Percentiles rank a stretch among this genome's conserved stretches.
These are phyloP conservation scores for Chrysoporthe austroafricana DNA, from an alignment of 2,329 filamentous ascomycete genomes.

Conservation along the genomic window DNA sequence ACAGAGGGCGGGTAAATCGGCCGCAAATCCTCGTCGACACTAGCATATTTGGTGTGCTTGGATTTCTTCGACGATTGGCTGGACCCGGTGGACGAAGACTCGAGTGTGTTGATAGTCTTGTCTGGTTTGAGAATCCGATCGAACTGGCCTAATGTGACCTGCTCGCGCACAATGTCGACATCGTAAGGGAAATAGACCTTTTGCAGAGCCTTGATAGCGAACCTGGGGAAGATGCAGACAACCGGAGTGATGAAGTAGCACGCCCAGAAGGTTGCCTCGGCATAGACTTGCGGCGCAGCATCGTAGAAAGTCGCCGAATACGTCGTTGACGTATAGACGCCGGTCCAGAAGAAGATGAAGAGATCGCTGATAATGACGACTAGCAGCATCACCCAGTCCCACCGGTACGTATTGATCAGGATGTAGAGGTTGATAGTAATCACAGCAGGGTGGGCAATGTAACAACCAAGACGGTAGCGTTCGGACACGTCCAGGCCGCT, in stretches of 20 bases:
- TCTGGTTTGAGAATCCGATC: conserved; percentile 61
- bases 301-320: conserved; percentile 68
- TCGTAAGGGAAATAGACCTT: conserved; percentile 95
- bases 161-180: conserved; percentile 93
- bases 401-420: conserved; percentile 93
- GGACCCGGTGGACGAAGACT: conserved; percentile 56
- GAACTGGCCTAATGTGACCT: conserved; percentile 82
- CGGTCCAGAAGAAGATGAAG: conserved; percentile 95
- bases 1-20: conserved; percentile 94
- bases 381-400: conserved; percentile 94
- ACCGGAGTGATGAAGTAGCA: conserved; percentile 77
- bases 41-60: conserved; percentile 62
- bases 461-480: conserved; percentile 81
- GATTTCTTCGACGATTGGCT: conserved; percentile 64
- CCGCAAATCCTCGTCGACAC: conserved; percentile 82
- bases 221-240: conserved; percentile 84
- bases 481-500: conserved; percentile 79
- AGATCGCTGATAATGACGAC: conserved; percentile 82
- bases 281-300: conserved; percentile 78
- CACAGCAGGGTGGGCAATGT: conserved; percentile 82
- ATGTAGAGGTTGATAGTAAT: conserved; percentile 93
- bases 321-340: conserved; percentile 69
- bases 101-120: conserved; percentile 43
- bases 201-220: conserved; percentile 83
- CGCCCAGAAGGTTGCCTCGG: conserved; percentile 84